Base-by-base conservation (phyloP, 495 filamentous ascomycete genomes). In the Aspergillus heteromorphus region DNA sequence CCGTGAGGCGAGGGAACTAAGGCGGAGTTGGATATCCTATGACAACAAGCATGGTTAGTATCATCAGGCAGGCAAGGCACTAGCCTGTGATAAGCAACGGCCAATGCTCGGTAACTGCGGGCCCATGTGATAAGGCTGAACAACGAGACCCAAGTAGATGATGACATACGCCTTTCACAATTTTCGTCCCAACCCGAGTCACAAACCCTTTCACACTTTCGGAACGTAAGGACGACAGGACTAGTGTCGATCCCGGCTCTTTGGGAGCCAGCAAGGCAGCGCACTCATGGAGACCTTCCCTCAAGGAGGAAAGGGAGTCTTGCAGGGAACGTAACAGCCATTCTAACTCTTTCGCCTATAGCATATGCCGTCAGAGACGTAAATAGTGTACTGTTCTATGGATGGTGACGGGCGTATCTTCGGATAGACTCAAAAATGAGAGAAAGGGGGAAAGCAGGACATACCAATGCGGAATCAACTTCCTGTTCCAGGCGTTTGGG, bases 171-270 rank as follows among this genome's bases (percentile, higher is more conserved):
- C 87, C 88, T 58, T 89, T 89, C 30, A 90, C 83, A 29, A 95
- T 81, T 34, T 82, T 78, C 10, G 84, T 85, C 6, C 90, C 89
- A 10, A 89, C 80, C 20, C 90, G 82, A 0, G 92, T 97, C 48
- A 97, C 80, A 67, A 88, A 86, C 4, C 93, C 93, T 66, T 98
- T 98, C 30, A 97, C 84, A 56, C 79, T 83, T 73, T 98, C 93
- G 43, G 87, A 89, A 16, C 95, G 81, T 31, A 86, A 74, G n/a
- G 91, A 93, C 49, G 88, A 91, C 23, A 97, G 76, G 6, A 88
- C 92, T 45, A 98, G 82, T 4, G 92, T 98, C 50, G 84, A 88
- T 11, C 88, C 88, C 1, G 86, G 85, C 59, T 95, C 89, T 54
- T 84, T 75, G 2, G 92, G 90, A 9, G 89, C 83, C 30, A 98